phyloP scores from a whole-genome alignment of 805 yeast genomes.

The Vanderwaltozyma tropicalis region DNA sequence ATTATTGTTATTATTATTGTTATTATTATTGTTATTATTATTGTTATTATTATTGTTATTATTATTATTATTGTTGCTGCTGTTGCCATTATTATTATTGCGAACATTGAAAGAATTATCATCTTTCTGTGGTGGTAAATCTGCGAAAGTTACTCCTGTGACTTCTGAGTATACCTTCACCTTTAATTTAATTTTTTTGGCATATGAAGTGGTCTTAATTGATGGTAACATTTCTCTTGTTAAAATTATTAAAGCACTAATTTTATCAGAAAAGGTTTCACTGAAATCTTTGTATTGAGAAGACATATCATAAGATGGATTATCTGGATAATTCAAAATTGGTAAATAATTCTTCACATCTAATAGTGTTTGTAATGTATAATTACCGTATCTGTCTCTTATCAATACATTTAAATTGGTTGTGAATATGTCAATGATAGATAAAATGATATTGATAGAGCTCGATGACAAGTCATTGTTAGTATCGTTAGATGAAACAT shows the following conservation, averaged over 20 bases:
- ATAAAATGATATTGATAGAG: constrained; percentile 27
- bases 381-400: constrained; percentile 89
- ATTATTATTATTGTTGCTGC: not conserved
- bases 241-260: constrained; percentile 9
- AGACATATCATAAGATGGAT: constrained; percentile 16
- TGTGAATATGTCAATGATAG: constrained; percentile 45
- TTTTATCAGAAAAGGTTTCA: constrained; percentile 10
- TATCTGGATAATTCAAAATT: constrained; percentile 21
- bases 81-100: not conserved
- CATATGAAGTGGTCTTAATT: constrained; percentile 15
- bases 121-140: constrained; percentile 6
- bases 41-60: not conserved
- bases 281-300: constrained; percentile 19
- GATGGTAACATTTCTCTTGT: constrained; percentile 15
- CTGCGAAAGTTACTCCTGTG: constrained; percentile 17
- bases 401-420: constrained; percentile 49
- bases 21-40: constrained; percentile 2
- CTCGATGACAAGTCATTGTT: constrained; percentile 26
- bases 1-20: constrained; percentile 3
- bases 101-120: too few relatives aligned
- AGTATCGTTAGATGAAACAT: constrained; percentile 6
- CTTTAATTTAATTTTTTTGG: constrained; percentile 35
- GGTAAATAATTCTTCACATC: constrained; percentile 36
- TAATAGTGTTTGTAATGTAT: constrained; percentile 84
- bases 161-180: constrained; percentile 23